A percentile compares a stretch with the other conserved stretches of the same genome.
phyloP scores from a whole-genome alignment of 306 rosid genomes.

The Comarum palustre region DNA sequence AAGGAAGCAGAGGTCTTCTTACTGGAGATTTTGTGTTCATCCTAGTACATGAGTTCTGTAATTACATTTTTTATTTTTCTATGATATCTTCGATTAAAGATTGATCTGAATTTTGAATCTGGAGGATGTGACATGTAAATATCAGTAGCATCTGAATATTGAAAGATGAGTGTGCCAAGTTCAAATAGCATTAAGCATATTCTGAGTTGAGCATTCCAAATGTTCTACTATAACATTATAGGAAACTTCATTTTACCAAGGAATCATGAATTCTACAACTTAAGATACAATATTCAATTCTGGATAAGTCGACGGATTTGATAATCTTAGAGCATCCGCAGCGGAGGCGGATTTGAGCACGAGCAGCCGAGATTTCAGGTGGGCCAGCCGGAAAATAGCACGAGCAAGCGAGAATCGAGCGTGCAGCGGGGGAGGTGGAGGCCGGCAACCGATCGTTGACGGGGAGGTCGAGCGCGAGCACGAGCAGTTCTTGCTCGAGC shows the following conservation, averaged over 20 bases:
- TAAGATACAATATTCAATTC: neutral
- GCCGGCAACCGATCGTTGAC: no score
- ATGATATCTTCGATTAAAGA: neutral
- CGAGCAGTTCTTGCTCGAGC: no score
- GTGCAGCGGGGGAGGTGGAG: no score
- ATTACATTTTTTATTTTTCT: neutral
- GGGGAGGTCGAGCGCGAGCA: no score
- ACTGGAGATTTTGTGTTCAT: conserved; percentile 42
- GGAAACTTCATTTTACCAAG: neutral
- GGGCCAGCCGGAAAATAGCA: no score
- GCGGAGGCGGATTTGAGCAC: no score
- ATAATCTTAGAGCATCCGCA: no score
- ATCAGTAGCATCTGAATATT: neutral
- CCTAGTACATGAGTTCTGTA: conserved; percentile 31
- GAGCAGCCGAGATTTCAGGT: no score
- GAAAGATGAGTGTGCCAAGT: neutral
- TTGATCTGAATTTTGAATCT: neutral
- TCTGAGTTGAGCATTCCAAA: neutral
- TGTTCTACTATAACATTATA: neutral
- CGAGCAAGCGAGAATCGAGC: no score
- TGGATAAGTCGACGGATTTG: neutral
- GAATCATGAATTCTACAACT: neutral
- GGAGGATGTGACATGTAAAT: conserved; percentile 3
- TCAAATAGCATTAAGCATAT: neutral
- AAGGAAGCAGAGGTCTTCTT: conserved; percentile 24